Percentiles rank a stretch among this genome's conserved stretches.
Evolutionary conservation across 164 flowering plant genomes (phyloP).

Genomic region (Cinnamomum micranthum): DNA sequence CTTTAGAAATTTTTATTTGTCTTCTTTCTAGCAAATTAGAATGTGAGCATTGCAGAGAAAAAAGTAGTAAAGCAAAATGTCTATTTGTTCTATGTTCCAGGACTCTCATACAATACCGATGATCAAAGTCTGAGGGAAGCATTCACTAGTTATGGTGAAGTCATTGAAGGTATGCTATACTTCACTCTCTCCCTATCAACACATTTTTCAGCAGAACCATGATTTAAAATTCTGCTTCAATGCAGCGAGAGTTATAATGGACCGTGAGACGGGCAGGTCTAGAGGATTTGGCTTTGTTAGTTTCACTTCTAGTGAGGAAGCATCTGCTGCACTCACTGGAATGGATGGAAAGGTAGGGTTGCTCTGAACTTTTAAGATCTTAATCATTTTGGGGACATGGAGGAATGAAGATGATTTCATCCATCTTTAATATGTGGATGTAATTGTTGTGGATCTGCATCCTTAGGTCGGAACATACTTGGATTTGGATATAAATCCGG

Average conservation of each 20-base stretch:
- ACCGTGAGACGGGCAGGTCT: conserved; percentile 16
- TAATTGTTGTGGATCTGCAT: background rate
- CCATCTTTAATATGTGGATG: too few species aligned
- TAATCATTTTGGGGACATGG: background rate
- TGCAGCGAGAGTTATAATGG: conserved; percentile 15
- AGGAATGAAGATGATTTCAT: too few species aligned
- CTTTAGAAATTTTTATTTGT: background rate
- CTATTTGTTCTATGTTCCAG: conserved; percentile 17
- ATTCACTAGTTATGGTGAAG: conserved; percentile 37
- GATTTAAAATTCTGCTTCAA: background rate
- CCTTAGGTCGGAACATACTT: too few species aligned
- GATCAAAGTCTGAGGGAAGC: conserved; percentile 38
- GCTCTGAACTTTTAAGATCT: background rate
- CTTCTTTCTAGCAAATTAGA: background rate
- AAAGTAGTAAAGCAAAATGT: background rate
- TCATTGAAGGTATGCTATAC: conserved; percentile 33
- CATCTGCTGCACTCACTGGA: conserved; percentile 15
- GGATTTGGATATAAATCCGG: too few species aligned
- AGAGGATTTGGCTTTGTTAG: conserved; percentile 17
- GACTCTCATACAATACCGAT: conserved; percentile 41
- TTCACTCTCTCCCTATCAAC: background rate
- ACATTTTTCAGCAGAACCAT: background rate
- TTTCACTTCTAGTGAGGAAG: conserved; percentile 12
- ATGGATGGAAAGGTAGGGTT: conserved; percentile 46
- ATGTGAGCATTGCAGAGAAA: too few species aligned